Evolutionary conservation across 2,329 filamentous ascomycete genomes (phyloP), one percentile per base, ranked within the genome.

Genomic region (Colletotrichum sp.): DNA sequence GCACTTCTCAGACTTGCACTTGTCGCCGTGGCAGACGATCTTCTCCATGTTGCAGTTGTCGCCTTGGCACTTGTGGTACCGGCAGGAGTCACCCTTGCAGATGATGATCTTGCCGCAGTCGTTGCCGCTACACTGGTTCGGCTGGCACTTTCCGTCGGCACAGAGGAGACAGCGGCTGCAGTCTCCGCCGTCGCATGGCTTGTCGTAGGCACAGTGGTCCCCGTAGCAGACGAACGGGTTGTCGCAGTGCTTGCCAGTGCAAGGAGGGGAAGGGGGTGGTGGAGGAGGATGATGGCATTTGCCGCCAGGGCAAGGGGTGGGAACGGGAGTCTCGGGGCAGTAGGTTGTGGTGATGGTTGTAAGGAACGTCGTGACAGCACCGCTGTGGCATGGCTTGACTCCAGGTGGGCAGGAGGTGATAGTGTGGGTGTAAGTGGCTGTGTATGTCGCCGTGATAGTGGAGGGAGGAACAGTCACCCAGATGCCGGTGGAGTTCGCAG

Each of bases 1-100:
- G 82, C 84, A 85, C 79, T 83, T 79, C 69, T 82, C 75, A 60
- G 77, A 75, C 72, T 81, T 76, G 79, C 79, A 80, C 18, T 81
- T 74, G 15, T 78, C 57, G 44, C 63, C 76, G 69, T 71, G 44
- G 67, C 75, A 75, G 44, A 44, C 57, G 1, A 73, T 34, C 71
- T 70, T 72, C 13, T 71, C 60, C 66, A 62, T 69, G 65, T 65
- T 64, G 71, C 74, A 77, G 60, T 66, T 39, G 26, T 73, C 65
- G 16, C 66, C 78, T 18, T 64, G 36, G 75, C 75, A 72, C 13
- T 62, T 30, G 21, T 39, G 60, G 60, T 71, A 74, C 18, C 30
- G n/a, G 59, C 74, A 72, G 1, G 65, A 18, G 36, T 65, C 71
- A 6, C 39, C 34, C 69, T 78, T 68, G 71, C 72, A 72, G 28